Percentiles rank a stretch among this genome's conserved stretches.
These are phyloP conservation scores for Anisodus tanguticus DNA, from an alignment of 257 asterid genomes.

Conservation along the genomic window DNA sequence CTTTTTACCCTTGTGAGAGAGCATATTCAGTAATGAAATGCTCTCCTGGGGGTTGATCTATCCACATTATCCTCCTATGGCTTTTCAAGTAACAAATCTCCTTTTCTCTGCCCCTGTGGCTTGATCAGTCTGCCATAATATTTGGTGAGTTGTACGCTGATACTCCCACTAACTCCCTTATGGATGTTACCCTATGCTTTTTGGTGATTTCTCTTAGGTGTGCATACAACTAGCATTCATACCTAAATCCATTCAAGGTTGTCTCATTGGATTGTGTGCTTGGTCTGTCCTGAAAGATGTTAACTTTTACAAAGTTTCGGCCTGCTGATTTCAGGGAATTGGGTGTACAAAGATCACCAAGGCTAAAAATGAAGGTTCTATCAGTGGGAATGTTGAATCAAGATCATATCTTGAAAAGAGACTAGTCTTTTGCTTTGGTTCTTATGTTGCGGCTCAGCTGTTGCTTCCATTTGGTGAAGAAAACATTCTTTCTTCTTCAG, in stretches of 20 bases:
- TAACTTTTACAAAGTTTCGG: conserved; percentile 28
- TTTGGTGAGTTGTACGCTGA: neutral
- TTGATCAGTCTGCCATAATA: neutral
- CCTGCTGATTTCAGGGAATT: conserved; percentile 69
- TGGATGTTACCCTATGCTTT: neutral
- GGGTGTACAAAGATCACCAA: conserved; percentile 92
- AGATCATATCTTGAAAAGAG: conserved; percentile 89
- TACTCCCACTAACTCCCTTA: conserved; percentile 3
- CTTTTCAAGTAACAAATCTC: neutral
- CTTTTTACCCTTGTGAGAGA: neutral
- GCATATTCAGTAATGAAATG: neutral
- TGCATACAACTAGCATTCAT: conserved; percentile 1
- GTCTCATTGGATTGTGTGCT: conserved; percentile 24
- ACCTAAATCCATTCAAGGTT: neutral
- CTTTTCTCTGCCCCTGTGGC: neutral
- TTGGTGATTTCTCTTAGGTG: conserved; percentile 2
- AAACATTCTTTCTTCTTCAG: conserved; percentile 78
- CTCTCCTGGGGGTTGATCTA: conserved; percentile 4
- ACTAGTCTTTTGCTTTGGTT: conserved; percentile 95
- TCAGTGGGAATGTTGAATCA: conserved; percentile 79
- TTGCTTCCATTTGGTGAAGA: conserved; percentile 95
- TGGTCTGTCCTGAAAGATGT: conserved; percentile 15
- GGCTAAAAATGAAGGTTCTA: conserved; percentile 65
- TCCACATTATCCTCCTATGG: neutral
- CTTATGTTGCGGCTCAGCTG: conserved; percentile 86